Evolutionary conservation across 352 stramenopile genomes (phyloP).

Genomic region (Globisporangium splendens): DNA sequence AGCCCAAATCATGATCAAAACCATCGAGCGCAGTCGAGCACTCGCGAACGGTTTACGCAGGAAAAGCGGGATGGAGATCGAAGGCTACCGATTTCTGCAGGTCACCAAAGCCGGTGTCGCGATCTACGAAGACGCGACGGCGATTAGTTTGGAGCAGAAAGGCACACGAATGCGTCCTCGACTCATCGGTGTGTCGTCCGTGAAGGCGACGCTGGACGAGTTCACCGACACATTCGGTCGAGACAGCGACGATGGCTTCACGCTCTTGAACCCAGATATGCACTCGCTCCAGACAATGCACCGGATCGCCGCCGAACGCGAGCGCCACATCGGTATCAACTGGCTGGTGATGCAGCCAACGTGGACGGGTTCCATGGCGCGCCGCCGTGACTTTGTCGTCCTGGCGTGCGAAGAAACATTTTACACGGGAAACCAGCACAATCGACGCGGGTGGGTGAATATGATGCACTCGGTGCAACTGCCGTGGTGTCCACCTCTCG

Average conservation of each 20-base stretch:
- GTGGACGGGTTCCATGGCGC: constrained; percentile 15
- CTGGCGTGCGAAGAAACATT: constrained; percentile 36
- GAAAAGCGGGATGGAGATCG: constrained; percentile 8
- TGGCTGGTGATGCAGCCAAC: constrained; percentile 30
- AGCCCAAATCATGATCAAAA: constrained; percentile 13
- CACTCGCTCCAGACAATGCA: constrained; percentile 16
- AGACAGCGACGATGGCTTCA: neutral
- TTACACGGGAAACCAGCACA: constrained; percentile 2
- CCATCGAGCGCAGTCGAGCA: constrained; percentile 9
- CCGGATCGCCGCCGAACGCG: constrained; percentile 20
- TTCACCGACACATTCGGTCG: constrained; percentile 26
- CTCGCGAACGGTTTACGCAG: neutral
- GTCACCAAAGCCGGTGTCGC: constrained; percentile 6
- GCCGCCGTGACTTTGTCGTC: constrained; percentile 39
- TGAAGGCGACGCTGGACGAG: constrained; percentile 27
- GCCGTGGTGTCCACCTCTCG: constrained; percentile 39
- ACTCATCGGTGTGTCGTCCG: constrained; percentile 10
- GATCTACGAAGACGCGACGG: constrained; percentile 14
- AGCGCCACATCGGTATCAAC: constrained; percentile 29
- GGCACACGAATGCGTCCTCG: neutral
- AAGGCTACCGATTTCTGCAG: constrained; percentile 12
- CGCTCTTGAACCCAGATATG: constrained; percentile 14
- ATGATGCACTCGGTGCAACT: constrained; percentile 63
- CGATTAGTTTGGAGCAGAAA: constrained; percentile 1
- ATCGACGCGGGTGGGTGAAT: constrained; percentile 40